Evolutionary conservation across 2,329 filamentous ascomycete genomes (phyloP).

Genomic region (Hymenoscyphus fraxineus): DNA sequence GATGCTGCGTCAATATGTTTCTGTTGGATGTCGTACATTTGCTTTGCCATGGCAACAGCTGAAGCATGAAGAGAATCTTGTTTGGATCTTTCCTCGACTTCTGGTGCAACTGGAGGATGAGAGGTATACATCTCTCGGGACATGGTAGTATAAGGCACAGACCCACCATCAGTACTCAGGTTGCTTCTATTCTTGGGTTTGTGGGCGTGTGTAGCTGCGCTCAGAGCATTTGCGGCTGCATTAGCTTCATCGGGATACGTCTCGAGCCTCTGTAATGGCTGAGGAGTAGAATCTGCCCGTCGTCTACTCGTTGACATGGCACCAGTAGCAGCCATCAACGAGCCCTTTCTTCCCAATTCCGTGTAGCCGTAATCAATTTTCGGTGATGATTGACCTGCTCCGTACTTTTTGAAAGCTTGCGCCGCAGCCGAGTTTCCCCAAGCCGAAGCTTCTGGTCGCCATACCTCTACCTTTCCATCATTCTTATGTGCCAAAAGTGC

Average conservation of each 20-base stretch:
- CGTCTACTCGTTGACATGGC: slow-evolving; percentile 59
- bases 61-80: slow-evolving; percentile 74
- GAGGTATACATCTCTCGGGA: slow-evolving; percentile 74
- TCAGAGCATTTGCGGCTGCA: slow-evolving; percentile 65
- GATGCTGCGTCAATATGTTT: slow-evolving; percentile 41
- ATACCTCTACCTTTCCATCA: slow-evolving; percentile 48
- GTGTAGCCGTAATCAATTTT: slow-evolving; percentile 45
- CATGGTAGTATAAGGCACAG: slow-evolving; percentile 65
- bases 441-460: slow-evolving; percentile 43
- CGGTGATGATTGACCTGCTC: slow-evolving; percentile 38
- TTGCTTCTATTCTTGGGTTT: slow-evolving; percentile 17
- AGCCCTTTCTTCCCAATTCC: slow-evolving; percentile 55
- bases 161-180: slow-evolving; percentile 50
- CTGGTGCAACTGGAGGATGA: slow-evolving; percentile 65
- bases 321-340: slow-evolving; percentile 70
- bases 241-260: slow-evolving; percentile 55
- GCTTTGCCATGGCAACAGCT: slow-evolving; percentile 82
- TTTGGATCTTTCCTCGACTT: slow-evolving; percentile 69
- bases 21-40: slow-evolving; percentile 74
- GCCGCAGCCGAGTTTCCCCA: slow-evolving; percentile 66
- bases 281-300: slow-evolving; percentile 61
- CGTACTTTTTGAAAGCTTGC: slow-evolving; percentile 58
- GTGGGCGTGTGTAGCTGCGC: slow-evolving; percentile 63
- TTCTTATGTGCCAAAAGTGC: slow-evolving; percentile 63
- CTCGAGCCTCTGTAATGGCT: slow-evolving; percentile 35